Evolutionary conservation across 352 stramenopile genomes (phyloP).

Genomic region (Phytophthora hybrid): DNA sequence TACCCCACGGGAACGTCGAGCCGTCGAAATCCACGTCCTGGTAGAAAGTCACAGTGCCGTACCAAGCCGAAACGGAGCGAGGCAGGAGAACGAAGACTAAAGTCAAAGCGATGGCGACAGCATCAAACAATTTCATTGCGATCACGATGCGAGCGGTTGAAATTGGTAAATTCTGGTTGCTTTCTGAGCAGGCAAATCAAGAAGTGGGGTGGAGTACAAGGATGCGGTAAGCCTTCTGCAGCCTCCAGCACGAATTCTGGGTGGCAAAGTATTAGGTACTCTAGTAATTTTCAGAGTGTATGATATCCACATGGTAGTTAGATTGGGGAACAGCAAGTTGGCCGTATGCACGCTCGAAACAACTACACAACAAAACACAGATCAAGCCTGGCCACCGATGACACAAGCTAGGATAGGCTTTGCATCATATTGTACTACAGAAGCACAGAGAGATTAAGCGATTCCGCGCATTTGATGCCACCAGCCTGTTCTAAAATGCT

Average conservation of each 20-base stretch:
- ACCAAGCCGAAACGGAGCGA: slow-evolving; percentile 24
- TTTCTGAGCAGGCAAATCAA: neutral
- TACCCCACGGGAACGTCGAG: slow-evolving; percentile 19
- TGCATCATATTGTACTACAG: no score
- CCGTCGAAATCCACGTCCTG: slow-evolving; percentile 15
- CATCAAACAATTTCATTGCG: neutral
- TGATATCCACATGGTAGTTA: no score
- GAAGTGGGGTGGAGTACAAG: neutral
- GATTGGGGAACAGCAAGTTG: no score
- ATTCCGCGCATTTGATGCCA: no score
- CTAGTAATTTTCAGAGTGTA: no score
- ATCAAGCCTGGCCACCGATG: no score
- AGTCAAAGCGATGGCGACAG: neutral
- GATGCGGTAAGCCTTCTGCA: neutral
- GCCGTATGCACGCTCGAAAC: no score
- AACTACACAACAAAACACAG: no score
- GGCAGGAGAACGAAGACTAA: neutral
- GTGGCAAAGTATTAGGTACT: neutral
- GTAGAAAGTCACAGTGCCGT: slow-evolving; percentile 36
- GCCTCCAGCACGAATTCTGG: neutral
- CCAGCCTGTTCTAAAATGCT: neutral
- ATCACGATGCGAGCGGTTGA: neutral
- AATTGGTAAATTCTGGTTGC: neutral
- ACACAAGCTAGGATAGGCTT: no score
- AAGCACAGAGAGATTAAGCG: no score